A percentile compares a stretch with the other conserved stretches of the same genome.
Evolutionary conservation across 2,329 filamentous ascomycete genomes (phyloP).

Genomic region (Fusarium nematophilum): DNA sequence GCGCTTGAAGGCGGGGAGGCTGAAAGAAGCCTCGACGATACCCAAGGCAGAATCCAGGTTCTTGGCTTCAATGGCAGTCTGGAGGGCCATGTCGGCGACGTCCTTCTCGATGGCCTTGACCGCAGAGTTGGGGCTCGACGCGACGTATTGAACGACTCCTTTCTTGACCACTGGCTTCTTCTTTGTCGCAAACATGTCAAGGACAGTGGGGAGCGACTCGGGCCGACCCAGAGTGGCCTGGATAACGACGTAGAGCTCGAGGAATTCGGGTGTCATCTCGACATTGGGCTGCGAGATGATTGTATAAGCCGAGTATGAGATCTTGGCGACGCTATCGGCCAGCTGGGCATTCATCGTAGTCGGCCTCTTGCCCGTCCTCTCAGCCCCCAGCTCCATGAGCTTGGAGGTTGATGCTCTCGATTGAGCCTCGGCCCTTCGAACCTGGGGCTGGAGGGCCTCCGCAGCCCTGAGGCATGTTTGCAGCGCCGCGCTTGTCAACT

Average conservation of each 20-base stretch:
- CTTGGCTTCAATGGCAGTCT: conserved; percentile 81
- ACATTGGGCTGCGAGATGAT: conserved; percentile 80
- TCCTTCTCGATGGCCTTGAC: conserved; percentile 78
- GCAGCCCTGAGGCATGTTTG: conserved; percentile 59
- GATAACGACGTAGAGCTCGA: conserved; percentile 80
- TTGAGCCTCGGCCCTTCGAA: conserved; percentile 53
- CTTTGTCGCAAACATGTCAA: conserved; percentile 87
- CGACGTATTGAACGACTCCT: conserved; percentile 68
- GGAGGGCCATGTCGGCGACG: conserved; percentile 78
- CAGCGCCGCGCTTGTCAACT: conserved; percentile 57
- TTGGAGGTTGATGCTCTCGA: conserved; percentile 63
- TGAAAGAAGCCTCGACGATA: conserved; percentile 77
- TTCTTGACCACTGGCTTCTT: conserved; percentile 73
- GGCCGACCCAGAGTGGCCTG: conserved; percentile 79
- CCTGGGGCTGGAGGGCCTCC: conserved; percentile 55
- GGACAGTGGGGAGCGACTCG: conserved; percentile 80
- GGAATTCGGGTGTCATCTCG: conserved; percentile 79
- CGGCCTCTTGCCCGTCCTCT: conserved; percentile 47
- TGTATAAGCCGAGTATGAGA: conserved; percentile 72
- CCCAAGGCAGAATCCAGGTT: conserved; percentile 82
- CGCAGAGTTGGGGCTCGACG: conserved; percentile 74
- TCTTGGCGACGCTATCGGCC: conserved; percentile 59
- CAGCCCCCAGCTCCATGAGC: conserved; percentile 60
- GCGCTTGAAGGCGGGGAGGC: conserved; percentile 72
- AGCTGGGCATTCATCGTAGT: conserved; percentile 49